Base-by-base conservation (phyloP, 1,284 basidiomycete genomes). In the Megacollybia platyphylla region DNA sequence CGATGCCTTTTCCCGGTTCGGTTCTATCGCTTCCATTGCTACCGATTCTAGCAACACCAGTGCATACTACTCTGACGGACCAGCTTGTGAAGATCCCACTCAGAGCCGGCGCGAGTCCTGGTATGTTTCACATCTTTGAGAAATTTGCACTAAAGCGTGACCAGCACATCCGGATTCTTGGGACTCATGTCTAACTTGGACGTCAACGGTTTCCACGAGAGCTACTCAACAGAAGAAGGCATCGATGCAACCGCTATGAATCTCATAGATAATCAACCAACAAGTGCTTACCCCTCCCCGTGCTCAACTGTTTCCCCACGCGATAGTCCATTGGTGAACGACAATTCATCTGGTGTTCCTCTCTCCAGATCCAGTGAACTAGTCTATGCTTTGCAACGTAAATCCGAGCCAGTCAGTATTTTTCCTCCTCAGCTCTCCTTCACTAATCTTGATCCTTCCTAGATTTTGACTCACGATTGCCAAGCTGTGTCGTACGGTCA, bases 21-120 rank as follows among this genome's bases (percentile, higher is more conserved):
- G 73, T 3, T 79, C 76, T 1, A 68, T 79, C 45, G 69, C 70
- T 6, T 77, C 75, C 8, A 57, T 74, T 35, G 68, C 68, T 7
- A 73, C 70, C 30, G 75, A 78, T 39, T 73, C 75, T 0, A 77
- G 73, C 49, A 56, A 63, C 35, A 64, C 63, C 37, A 71, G 68
- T 47, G 64, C 65, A 11, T 70, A 70, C 53, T 75, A 65, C 49
- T 67, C 71, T 5, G 75, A 76, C 13, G 11, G 20, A 5, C 20
- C 20, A 24, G 20, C 20, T 24, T 62, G 68, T 40, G 67, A 40
- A 65, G 64, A 37, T 58, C 61, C 50, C 52, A 57, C 40, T 51
- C 44, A 45, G 49, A 51, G 51, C n/a, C 57, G 70, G 48, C 65
- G 65, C 50, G 64, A 62, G 48, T 76, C 72, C 40, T 73, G 68